Evolutionary conservation across 768 basidiomycete species (phyloP), one percentile per base, ranked within the genome.

Genomic region (Collybia nuda): DNA sequence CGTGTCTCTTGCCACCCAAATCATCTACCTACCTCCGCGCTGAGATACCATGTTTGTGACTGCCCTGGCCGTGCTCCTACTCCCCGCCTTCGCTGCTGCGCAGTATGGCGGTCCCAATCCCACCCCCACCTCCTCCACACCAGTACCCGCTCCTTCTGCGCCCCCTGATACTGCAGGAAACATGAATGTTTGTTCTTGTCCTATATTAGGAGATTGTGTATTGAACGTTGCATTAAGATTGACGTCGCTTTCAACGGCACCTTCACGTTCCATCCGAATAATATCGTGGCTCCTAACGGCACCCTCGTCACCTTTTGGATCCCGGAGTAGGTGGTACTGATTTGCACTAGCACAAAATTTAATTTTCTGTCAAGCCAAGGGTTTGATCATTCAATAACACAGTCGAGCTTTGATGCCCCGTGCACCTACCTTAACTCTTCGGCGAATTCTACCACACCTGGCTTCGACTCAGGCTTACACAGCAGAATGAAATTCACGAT

Each of bases 391-490:
- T 79, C 76, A 15, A 75, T 85, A 29, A 81, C 81, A 9, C 80
- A 83, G 58, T 81, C 80, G 8, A 72, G 76, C 12, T 84, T 85
- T 58, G 68, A 62, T 14, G 57, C 57, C 18, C 83, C 83, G 19
- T 85, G 83, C 68, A 74, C 71, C 8, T 72, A 72, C 47, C 72
- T 85, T 35, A 62, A 64, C 1, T 73, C 76, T 8, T 59, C 67
- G 26, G 47, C 59, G 23, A 73, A 64, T 53, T 65, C 57, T 36
- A 32, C 32, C 28, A 48, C 68, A 8, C 67, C 67, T 11, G 80
- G 81, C 2, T 84, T 85, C 52, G 81, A 83, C 64, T 82, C 81
- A 23, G 80, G 80, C 28, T 61, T 84, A 49, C 64, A 64, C 36
- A 22, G 38, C 6, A 64, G 61, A 0, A 62, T 57, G 4, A 68